Percentiles rank a stretch among this genome's conserved stretches.
These are phyloP conservation scores for Fusarium falciforme DNA, from an alignment of 2,329 filamentous ascomycete species.

Conservation along the genomic window DNA sequence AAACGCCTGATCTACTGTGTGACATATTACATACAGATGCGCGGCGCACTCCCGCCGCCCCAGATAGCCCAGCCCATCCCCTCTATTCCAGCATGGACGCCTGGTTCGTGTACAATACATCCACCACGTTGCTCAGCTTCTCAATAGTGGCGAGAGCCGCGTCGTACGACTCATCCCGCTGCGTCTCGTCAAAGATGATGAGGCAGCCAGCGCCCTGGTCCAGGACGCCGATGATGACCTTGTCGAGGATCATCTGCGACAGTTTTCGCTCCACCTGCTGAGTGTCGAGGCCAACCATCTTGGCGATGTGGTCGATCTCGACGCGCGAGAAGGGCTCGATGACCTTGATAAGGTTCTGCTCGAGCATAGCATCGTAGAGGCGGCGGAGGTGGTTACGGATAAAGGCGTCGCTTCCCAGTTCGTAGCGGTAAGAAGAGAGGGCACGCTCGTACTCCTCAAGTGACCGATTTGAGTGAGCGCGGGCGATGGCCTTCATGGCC, in stretches of 20 bases:
- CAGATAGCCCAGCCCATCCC: background rate
- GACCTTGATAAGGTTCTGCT: conserved; percentile 99
- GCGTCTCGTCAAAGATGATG: conserved; percentile 96
- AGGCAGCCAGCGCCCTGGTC: conserved; percentile 98
- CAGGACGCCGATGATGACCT: conserved; percentile 96
- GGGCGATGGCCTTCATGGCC: conserved; percentile 98
- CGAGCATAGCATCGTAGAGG: conserved; percentile 97
- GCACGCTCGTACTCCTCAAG: conserved; percentile 97
- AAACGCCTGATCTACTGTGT: conserved; percentile 48
- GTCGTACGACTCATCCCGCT: conserved; percentile 93
- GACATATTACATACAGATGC: conserved; percentile 47
- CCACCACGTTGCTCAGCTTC: conserved; percentile 96
- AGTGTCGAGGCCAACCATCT: conserved; percentile 96
- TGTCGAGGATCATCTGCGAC: conserved; percentile 99
- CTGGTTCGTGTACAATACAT: conserved; percentile 97
- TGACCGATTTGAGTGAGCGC: conserved; percentile 93
- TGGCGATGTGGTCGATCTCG: conserved; percentile 95
- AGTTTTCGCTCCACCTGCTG: conserved; percentile 98
- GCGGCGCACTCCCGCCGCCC: conserved; percentile 20
- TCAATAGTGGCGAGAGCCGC: conserved; percentile 94
- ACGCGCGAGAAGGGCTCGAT: conserved; percentile 98
- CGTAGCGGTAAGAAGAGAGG: conserved; percentile 88
- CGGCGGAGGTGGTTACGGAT: conserved; percentile 96
- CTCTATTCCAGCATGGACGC: conserved; percentile 89
- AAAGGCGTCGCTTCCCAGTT: conserved; percentile 94